These are phyloP conservation scores for Rutstroemia sp. DNA, from an alignment of 2,329 filamentous ascomycete species.

Conservation along the genomic window DNA sequence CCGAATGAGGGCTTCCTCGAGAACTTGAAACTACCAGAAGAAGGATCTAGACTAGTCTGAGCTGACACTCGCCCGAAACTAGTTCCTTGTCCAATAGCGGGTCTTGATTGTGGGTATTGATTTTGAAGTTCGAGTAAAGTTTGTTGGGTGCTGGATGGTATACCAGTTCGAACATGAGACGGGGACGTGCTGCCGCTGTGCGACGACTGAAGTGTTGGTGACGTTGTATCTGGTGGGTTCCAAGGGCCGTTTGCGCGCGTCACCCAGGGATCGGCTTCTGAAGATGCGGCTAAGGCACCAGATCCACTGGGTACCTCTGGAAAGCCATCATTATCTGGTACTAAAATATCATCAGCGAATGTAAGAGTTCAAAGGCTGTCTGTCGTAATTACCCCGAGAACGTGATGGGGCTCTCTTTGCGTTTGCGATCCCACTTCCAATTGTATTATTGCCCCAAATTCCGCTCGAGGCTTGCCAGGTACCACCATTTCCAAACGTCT, in stretches of 20 bases:
- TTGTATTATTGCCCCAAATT: slow-evolving; percentile 44
- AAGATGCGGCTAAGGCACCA: slow-evolving; percentile 59
- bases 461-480: slow-evolving; percentile 32
- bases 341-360: slow-evolving; percentile 19
- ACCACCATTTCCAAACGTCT: slow-evolving; percentile 37
- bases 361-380: slow-evolving; percentile 5
- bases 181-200: slow-evolving; percentile 49
- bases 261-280: slow-evolving; percentile 59
- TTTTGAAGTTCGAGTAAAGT: slow-evolving; percentile 37
- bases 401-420: slow-evolving; percentile 38
- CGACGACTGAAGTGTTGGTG: slow-evolving; percentile 38
- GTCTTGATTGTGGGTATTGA: slow-evolving; percentile 34
- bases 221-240: slow-evolving; percentile 44
- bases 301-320: slow-evolving; percentile 57
- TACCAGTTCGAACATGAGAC: slow-evolving; percentile 44
- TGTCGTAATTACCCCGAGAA: slow-evolving; percentile 40
- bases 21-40: slow-evolving; percentile 37
- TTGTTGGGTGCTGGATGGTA: slow-evolving; percentile 31
- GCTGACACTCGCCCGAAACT: slow-evolving; percentile 30
- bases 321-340: slow-evolving; percentile 35
- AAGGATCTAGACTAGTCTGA: slow-evolving; percentile 38
- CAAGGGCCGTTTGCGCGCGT: slow-evolving; percentile 47
- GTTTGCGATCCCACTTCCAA: slow-evolving; percentile 39
- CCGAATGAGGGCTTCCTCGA: slow-evolving; percentile 23
- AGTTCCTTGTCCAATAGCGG: slow-evolving; percentile 37